Evolutionary conservation across 2,329 filamentous ascomycete species (phyloP).

Genomic region (Pleurostoma richardsiae): DNA sequence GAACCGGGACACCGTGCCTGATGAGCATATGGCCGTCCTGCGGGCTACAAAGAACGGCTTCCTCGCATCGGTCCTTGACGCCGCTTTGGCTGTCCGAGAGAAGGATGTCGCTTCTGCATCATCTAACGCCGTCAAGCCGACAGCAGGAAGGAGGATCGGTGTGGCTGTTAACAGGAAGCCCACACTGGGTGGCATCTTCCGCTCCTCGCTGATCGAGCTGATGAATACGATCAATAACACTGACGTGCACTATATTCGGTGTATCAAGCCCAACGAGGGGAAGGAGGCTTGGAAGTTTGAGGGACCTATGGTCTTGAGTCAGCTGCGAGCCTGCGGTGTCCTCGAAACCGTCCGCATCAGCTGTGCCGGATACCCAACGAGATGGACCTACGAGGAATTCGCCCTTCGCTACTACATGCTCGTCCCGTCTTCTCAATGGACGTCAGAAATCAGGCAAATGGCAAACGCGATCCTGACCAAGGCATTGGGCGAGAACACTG

Average conservation of each 20-base stretch:
- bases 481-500: conserved; percentile 73
- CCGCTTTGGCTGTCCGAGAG: conserved; percentile 80
- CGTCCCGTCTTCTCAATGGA: conserved; percentile 85
- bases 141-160: conserved; percentile 79
- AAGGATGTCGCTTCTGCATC: conserved; percentile 69
- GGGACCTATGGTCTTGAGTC: conserved; percentile 96
- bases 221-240: conserved; percentile 98
- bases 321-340: conserved; percentile 96
- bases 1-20: conserved; percentile 96
- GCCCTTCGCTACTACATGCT: conserved; percentile 98
- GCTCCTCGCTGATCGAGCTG: conserved; percentile 93
- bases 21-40: conserved; percentile 95
- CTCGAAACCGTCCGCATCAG: conserved; percentile 97
- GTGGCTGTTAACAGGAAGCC: conserved; percentile 94
- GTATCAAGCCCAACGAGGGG: conserved; percentile 97
- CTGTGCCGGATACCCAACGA: conserved; percentile 91
- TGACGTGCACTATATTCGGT: conserved; percentile 97
- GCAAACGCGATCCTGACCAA: conserved; percentile 87
- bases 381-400: conserved; percentile 99
- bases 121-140: conserved; percentile 71
- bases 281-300: conserved; percentile 98
- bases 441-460: conserved; percentile 89
- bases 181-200: conserved; percentile 96
- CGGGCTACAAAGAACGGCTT: conserved; percentile 80
- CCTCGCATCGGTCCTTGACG: conserved; percentile 76